Base-by-base conservation (phyloP, 2,329 filamentous ascomycete genomes). In the Fusarium tricinctum region DNA sequence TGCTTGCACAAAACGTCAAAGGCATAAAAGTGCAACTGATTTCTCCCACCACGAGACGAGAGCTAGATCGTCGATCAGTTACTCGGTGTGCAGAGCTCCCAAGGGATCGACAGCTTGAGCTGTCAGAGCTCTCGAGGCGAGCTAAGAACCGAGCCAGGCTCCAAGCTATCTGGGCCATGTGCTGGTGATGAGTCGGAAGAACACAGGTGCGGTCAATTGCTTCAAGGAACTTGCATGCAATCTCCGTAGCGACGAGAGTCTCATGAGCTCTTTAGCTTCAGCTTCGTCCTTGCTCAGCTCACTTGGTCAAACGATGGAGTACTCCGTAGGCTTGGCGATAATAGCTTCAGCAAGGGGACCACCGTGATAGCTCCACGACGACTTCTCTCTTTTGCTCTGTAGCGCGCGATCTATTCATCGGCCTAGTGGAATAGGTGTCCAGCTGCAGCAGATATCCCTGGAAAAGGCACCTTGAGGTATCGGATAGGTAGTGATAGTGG, bases 51-150 rank as follows among this genome's bases (percentile, higher is more conserved):
- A 55, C 48, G 44, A 57, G 61, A 49, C 60, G 30, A 40, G 46
- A 50, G 6, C 42, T 35, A 42, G 66, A 69, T 69, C 66, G 66
- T 59, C 66, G 66, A 69, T 69, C 66, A 69, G 43, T 63, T 58
- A 55, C 44, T 57, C 61, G 58, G 48, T 66, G 49, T 52, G 53
- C 67, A 50, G 42, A 55, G 48, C 45, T 62, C 58, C 43, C 58
- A 43, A 40, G 55, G 32, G 61, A 69, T 69, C 66, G 61, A 39
- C 66, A 22, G 33, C 40, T 42, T 58, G 56, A 51, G 38, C 40
- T 58, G 61, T 59, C 28, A 55, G 60, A 69, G 66, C 66, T 63
- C 63, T 59, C 46, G 22, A 20, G 39, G 39, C 30, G 48, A 50
- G 38, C 58, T 63, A 64, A 47, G 28, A 56, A 65, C 49, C 49